phyloP scores from a whole-genome alignment of 176 grass and related monocot genomes.

The Oryza meridionalis region DNA sequence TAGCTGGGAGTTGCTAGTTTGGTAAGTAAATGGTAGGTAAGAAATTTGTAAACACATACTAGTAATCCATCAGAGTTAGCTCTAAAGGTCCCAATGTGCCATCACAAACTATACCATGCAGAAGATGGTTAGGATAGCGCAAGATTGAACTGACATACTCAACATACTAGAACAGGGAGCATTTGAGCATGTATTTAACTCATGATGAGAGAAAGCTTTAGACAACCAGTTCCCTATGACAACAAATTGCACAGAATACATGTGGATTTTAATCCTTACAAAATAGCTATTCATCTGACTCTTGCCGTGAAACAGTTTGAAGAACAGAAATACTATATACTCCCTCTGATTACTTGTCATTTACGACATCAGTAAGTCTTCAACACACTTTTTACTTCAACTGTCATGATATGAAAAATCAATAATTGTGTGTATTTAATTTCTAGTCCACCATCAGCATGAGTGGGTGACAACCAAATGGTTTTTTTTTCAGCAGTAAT shows the following conservation, averaged over 20 bases:
- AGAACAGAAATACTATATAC: conserved; percentile 2
- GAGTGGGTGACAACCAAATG: background rate
- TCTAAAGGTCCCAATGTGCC: background rate
- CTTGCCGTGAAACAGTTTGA: background rate
- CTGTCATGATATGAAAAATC: background rate
- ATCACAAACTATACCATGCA: background rate
- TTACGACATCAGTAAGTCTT: background rate
- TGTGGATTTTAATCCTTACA: background rate
- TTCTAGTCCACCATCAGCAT: background rate
- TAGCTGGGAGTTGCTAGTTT: conserved; percentile 7
- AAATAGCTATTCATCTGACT: background rate
- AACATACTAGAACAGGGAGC: background rate
- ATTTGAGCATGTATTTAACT: background rate
- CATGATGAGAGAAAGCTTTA: background rate
- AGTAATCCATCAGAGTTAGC: background rate
- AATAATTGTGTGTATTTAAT: background rate
- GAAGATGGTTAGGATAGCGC: background rate
- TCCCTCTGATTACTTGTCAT: background rate
- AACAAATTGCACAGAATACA: background rate
- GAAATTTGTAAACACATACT: conserved; percentile 5
- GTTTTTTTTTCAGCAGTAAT: conserved; percentile 1
- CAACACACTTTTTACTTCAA: background rate
- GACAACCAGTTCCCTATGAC: background rate
- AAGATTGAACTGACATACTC: background rate
- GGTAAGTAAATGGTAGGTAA: conserved; percentile 4